These are phyloP conservation scores for Cryptococcus amylolentus DNA, from an alignment of 1,284 basidiomycete species.

Conservation along the genomic window DNA sequence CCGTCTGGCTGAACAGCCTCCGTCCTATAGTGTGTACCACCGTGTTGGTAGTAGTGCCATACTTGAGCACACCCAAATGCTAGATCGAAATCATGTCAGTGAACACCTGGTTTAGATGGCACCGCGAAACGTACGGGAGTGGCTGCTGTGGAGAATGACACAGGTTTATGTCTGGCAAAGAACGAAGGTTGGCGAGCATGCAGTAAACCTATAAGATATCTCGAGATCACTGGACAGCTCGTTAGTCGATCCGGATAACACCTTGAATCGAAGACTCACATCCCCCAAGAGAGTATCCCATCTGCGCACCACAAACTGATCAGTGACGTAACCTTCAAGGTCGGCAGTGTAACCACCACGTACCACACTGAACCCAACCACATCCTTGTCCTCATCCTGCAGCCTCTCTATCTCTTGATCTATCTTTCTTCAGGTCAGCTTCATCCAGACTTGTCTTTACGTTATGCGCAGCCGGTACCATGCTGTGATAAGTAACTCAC, in stretches of 20 bases:
- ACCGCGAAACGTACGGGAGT: constrained; percentile 30
- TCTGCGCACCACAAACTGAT: constrained; percentile 15
- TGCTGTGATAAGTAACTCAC: constrained; percentile 12
- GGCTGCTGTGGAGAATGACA: constrained; percentile 46
- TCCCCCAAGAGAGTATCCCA: constrained; percentile 48
- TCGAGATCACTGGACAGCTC: constrained; percentile 33
- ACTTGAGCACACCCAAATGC: constrained; percentile 41
- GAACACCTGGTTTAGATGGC: neutral
- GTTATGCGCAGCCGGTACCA: neutral
- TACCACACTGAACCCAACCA: constrained; percentile 41
- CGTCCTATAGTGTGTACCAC: constrained; percentile 43
- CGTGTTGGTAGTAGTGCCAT: constrained; percentile 24
- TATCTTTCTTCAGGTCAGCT: constrained; percentile 16
- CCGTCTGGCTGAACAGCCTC: constrained; percentile 73
- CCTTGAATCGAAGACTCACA: constrained; percentile 23
- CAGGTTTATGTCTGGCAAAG: constrained; percentile 35
- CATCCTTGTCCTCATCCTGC: constrained; percentile 28
- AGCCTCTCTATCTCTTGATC: constrained; percentile 38
- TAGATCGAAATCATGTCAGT: neutral
- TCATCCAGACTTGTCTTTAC: neutral
- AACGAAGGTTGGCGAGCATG: constrained; percentile 39
- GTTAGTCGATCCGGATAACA: neutral
- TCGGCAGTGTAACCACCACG: constrained; percentile 3
- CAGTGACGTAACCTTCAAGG: neutral
- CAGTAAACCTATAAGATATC: constrained; percentile 44